Percentiles rank a stretch among this genome's conserved stretches.
These are phyloP conservation scores for Paraleonurus japonicus DNA, from an alignment of 257 asterid species.

Conservation along the genomic window DNA sequence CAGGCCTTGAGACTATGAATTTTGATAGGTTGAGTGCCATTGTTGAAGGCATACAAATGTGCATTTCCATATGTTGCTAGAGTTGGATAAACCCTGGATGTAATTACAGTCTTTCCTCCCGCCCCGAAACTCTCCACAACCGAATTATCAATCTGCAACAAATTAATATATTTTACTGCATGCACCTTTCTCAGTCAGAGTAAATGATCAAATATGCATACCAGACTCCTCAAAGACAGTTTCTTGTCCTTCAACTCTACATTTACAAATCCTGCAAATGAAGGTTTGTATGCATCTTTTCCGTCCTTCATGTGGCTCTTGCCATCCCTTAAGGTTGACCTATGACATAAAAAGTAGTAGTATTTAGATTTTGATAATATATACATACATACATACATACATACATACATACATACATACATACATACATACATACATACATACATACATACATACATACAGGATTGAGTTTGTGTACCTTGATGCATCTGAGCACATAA, in stretches of 20 bases:
- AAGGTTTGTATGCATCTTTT: conserved; percentile 44
- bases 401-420: too few relatives aligned
- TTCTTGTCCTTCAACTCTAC: conserved; percentile 47
- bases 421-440: too few relatives aligned
- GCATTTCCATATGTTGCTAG: conserved; percentile 37
- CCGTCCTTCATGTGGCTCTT: conserved; percentile 20
- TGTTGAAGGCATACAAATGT: conserved; percentile 48
- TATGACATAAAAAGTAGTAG: not conserved
- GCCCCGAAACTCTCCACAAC: conserved; percentile 60
- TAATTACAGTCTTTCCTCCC: conserved; percentile 47
- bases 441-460: too few relatives aligned
- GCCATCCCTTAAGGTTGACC: conserved; percentile 37
- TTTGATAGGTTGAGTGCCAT: conserved; percentile 40
- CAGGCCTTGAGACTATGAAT: conserved; percentile 42
- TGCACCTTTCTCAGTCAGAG: not conserved
- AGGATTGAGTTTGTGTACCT: too few relatives aligned
- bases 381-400: too few relatives aligned
- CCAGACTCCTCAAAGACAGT: conserved; percentile 67
- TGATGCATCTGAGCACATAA: conserved; percentile 65
- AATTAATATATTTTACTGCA: too few relatives aligned
- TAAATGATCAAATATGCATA: not conserved
- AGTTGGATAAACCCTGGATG: conserved; percentile 52
- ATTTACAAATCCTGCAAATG: conserved; percentile 63
- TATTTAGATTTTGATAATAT: not conserved
- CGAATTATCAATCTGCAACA: conserved; percentile 45